Percentiles rank a stretch among this genome's conserved stretches.
Conservation (phyloP, 2,329 filamentous ascomycete species). For the Chaetomiaceae sp. region DNA sequence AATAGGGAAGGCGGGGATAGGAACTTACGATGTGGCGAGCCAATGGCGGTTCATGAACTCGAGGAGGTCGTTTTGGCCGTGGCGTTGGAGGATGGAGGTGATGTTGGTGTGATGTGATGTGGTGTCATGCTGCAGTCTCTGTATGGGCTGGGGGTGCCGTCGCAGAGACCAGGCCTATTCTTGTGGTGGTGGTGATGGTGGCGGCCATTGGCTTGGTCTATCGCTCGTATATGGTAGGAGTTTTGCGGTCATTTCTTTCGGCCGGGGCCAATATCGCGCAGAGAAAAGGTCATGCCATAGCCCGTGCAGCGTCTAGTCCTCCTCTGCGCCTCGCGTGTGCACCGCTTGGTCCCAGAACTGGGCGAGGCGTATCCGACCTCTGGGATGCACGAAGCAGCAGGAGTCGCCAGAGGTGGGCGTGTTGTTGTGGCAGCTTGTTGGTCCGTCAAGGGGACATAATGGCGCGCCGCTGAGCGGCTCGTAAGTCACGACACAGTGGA, state of each 20-base stretch:
- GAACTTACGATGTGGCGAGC: slow-evolving; percentile 33
- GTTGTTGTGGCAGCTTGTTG: slow-evolving; percentile 39
- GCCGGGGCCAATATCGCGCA: too few species aligned
- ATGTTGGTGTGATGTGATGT: slow-evolving; percentile 41
- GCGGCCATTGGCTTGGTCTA: too few species aligned
- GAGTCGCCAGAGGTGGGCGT: slow-evolving; percentile 34
- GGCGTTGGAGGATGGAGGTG: slow-evolving; percentile 38
- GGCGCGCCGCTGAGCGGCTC: slow-evolving; percentile 35
- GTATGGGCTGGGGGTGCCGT: slow-evolving; percentile 41
- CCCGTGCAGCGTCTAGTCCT: slow-evolving; percentile 44
- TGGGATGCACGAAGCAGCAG: slow-evolving; percentile 42
- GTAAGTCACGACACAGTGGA: slow-evolving; percentile 32
- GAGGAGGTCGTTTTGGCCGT: slow-evolving; percentile 38
- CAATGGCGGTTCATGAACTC: slow-evolving; percentile 42
- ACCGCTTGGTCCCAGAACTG: slow-evolving; percentile 43
- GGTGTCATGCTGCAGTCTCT: too few species aligned
- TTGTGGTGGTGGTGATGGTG: not conserved
- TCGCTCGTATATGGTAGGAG: too few species aligned
- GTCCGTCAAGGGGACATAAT: too few species aligned
- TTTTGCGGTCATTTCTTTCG: too few species aligned
- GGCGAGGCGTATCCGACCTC: slow-evolving; percentile 39
- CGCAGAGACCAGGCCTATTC: slow-evolving; percentile 41
- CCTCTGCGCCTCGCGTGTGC: slow-evolving; percentile 41
- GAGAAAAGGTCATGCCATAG: too few species aligned
- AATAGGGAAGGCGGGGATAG: too few species aligned